Evolutionary conservation across 192 early-diverging fungal species (phyloP).

Genomic region (Umbelopsis vinacea): DNA sequence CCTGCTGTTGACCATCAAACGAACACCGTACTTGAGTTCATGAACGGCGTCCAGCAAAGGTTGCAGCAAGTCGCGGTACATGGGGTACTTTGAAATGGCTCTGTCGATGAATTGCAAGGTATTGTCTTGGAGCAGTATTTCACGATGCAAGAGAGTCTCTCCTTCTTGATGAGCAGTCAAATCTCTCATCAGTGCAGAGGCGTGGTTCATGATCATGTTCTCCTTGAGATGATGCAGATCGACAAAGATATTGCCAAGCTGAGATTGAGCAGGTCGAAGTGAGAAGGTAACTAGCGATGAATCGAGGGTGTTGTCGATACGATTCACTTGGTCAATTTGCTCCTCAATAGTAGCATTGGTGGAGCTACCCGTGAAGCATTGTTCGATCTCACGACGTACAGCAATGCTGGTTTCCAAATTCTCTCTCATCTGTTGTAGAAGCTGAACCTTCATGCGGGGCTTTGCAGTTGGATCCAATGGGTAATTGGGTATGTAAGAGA

Average conservation of each 20-base stretch:
- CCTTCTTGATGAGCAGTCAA: constrained; percentile 32
- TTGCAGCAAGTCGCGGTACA: constrained; percentile 78
- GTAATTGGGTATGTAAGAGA: constrained; percentile 76
- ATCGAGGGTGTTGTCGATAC: constrained; percentile 43
- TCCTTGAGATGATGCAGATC: constrained; percentile 38
- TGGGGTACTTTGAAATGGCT: constrained; percentile 67
- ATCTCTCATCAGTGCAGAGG: constrained; percentile 50
- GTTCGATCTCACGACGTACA: constrained; percentile 61
- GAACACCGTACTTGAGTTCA: constrained; percentile 78
- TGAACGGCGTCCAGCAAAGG: constrained; percentile 71
- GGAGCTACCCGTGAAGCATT: constrained; percentile 61
- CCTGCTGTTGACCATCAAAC: constrained; percentile 47
- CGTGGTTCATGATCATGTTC: constrained; percentile 41
- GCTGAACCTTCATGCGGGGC: constrained; percentile 65
- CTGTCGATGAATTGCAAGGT: constrained; percentile 66
- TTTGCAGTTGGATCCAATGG: constrained; percentile 86
- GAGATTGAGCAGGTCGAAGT: constrained; percentile 65
- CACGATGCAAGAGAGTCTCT: constrained; percentile 52
- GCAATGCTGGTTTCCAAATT: constrained; percentile 58
- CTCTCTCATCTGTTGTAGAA: constrained; percentile 60
- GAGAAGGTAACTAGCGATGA: constrained; percentile 53
- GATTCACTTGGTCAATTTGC: constrained; percentile 34
- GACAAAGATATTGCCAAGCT: constrained; percentile 65
- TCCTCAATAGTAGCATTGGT: constrained; percentile 45
- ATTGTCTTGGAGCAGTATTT: constrained; percentile 71